These are phyloP conservation scores for Syzygium syzygioides DNA, from an alignment of 441 rosid species.

Conservation along the genomic window DNA sequence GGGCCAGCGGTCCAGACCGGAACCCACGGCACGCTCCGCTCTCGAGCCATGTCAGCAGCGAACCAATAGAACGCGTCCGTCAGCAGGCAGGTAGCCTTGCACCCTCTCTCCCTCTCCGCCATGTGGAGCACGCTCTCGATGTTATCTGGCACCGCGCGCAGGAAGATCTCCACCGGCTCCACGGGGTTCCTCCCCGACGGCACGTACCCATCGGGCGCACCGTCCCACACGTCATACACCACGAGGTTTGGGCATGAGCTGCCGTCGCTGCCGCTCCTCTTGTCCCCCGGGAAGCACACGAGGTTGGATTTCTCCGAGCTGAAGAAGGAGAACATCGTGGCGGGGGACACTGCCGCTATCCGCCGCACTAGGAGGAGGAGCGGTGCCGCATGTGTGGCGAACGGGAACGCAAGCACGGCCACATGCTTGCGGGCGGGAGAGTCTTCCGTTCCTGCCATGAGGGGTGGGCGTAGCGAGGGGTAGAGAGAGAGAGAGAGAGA, in stretches of 20 bases:
- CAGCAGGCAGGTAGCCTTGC: slow-evolving; percentile 22
- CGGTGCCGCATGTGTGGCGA: slow-evolving; percentile 30
- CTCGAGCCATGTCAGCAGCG: slow-evolving; percentile 29
- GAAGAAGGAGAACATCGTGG: slow-evolving; percentile 33
- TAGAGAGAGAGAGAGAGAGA: neutral
- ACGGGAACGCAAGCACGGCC: slow-evolving; percentile 40
- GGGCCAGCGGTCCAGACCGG: slow-evolving; percentile 40
- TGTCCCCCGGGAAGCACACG: slow-evolving; percentile 1
- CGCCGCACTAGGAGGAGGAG: slow-evolving; percentile 24
- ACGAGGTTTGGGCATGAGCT: neutral
- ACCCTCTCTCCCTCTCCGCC: slow-evolving; percentile 20
- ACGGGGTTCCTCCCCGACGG: slow-evolving; percentile 10
- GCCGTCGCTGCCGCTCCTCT: neutral
- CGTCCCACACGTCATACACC: slow-evolving; percentile 21
- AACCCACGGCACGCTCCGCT: slow-evolving; percentile 41
- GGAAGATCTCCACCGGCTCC: slow-evolving; percentile 28
- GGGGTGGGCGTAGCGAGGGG: neutral
- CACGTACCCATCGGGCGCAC: slow-evolving; percentile 23
- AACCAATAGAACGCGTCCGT: slow-evolving; percentile 45
- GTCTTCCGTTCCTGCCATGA: neutral
- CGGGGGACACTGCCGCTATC: slow-evolving; percentile 19
- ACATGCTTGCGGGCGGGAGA: slow-evolving; percentile 16
- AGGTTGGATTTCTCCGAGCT: slow-evolving; percentile 28
- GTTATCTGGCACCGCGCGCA: slow-evolving; percentile 27
- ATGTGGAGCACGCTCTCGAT: slow-evolving; percentile 15